Conservation (phyloP, 2,329 filamentous ascomycete species). For the Hymenoscyphus infarciens region DNA sequence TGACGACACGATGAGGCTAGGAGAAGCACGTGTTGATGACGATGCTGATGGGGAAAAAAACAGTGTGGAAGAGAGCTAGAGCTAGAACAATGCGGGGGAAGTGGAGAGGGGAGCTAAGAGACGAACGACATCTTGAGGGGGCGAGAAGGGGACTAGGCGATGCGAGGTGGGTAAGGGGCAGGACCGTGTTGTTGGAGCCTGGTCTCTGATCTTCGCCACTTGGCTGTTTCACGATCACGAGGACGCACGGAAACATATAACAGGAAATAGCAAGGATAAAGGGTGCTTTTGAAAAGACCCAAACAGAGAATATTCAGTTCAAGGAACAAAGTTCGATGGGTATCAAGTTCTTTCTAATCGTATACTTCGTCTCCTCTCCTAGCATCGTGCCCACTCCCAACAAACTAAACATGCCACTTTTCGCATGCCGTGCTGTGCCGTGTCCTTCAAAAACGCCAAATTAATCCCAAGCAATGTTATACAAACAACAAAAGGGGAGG, state of each 20-base stretch:
- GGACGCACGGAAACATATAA: no score
- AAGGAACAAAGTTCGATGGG: no score
- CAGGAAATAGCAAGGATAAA: no score
- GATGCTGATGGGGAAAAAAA: not conserved
- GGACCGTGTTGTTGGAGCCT: no score
- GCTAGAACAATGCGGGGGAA: not conserved
- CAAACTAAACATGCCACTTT: not conserved
- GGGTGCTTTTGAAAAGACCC: no score
- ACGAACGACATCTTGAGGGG: not conserved
- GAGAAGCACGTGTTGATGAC: not conserved
- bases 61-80: not conserved
- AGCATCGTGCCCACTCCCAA: not conserved
- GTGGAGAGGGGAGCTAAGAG: not conserved
- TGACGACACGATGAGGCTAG: no score
- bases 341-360: no score
- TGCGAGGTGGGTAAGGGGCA: no score
- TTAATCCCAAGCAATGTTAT: not conserved
- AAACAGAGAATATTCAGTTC: no score
- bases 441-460: not conserved
- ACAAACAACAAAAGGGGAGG: not conserved
- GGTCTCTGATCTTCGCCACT: no score
- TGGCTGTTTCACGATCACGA: no score
- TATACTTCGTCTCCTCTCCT: no score
- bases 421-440: not conserved
- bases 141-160: not conserved